Evolutionary conservation across 305 asterid genomes (phyloP), one percentile per base, ranked within the genome.

Genomic region (Fraxinus nigra): DNA sequence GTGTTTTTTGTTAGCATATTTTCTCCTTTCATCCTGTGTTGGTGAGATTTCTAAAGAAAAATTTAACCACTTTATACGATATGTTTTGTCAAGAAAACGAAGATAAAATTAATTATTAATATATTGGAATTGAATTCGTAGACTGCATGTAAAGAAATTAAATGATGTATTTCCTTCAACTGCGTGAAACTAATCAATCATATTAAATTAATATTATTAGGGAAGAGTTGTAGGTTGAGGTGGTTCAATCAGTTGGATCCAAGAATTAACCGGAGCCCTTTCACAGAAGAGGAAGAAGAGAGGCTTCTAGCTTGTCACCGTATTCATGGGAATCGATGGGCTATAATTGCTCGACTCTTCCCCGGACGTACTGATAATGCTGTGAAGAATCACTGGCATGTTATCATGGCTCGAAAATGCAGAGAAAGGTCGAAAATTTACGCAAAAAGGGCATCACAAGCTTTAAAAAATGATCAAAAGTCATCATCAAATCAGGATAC

Each of bases 231-330:
- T 83, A 90, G 98, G 90, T 84, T 93, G 82, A 89, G 98, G 84
- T 93, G 98, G 98, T 93, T 90, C 89, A 93, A 93, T 87, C 98
- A 93, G 59, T 81, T 93, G 75, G 98, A 93, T 87, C 98, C 98
- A 75, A 89, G 94, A 82, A 92, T 92, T 77, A 93, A 93, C 80
- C 89, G 97, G 6, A 92, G 81, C 82, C 97, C 97, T 2, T 93
- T 93, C 85, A 89, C 97, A 0, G 92, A 91, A 78, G 98, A 89
- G 78, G 98, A 93, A 63, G 98, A 92, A 87, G 97, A 91, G 79
- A 90, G 94, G 9, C 97, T 92, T 46, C 89, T 93, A 0, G 94
- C 93, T 1, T 89, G 92, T 88, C 98, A 93, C 69, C 86, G 92
- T 7, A 85, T 91, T 61, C 97, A 93, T 30, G 97, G 98, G 0